Conservation (phyloP, 2,329 filamentous ascomycete genomes). For the Neopestalotiopsis sp. region DNA sequence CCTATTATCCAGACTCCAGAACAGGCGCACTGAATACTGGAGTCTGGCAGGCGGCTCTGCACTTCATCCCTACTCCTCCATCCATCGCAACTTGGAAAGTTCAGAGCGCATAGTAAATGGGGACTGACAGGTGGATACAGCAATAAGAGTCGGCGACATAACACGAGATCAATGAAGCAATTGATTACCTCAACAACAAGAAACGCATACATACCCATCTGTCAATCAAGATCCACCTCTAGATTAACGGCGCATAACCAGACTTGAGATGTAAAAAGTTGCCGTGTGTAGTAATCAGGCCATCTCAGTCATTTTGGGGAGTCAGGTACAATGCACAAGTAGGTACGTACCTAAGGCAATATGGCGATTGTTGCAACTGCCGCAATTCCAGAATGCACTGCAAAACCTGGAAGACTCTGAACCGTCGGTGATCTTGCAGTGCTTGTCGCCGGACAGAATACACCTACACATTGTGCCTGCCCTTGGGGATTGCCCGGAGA, state of each 20-base stretch:
- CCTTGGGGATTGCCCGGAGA: neutral
- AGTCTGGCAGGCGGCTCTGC: conserved; percentile 2
- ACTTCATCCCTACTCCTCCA: neutral
- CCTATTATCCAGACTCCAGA: neutral
- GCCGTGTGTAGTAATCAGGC: neutral
- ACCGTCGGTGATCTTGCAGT: conserved; percentile 9
- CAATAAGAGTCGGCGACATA: neutral
- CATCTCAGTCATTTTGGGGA: too few species aligned
- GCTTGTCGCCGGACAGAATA: neutral
- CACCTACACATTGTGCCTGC: neutral
- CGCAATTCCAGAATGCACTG: neutral
- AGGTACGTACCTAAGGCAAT: neutral
- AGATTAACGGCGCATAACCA: conserved; percentile 10
- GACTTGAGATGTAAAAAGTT: neutral
- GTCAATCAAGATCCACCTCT: neutral
- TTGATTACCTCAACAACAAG: neutral
- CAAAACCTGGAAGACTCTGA: conserved; percentile 1
- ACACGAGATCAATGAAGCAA: neutral
- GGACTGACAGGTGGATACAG: neutral
- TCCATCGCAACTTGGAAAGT: neutral
- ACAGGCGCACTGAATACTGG: conserved; percentile 4
- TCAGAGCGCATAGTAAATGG: neutral
- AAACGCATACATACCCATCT: neutral
- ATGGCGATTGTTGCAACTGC: neutral
- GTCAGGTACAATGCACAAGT: too few species aligned